Conservation (phyloP, 2,329 filamentous ascomycete genomes). For the Arthrobotrys megalospora region DNA sequence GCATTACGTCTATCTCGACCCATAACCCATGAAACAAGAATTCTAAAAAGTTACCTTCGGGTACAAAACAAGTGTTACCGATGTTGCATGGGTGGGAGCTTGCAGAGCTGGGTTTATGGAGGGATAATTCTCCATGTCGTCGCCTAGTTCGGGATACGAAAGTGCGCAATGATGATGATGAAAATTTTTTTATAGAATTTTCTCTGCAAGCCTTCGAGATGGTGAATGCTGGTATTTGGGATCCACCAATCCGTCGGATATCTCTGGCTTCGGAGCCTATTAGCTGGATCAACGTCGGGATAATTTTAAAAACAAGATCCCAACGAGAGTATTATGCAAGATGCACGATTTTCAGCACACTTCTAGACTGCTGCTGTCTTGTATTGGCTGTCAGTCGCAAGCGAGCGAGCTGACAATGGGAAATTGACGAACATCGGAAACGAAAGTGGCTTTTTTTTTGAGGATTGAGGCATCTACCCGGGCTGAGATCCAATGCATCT, state of each 20-base stretch:
- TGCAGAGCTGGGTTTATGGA: constrained; percentile 13
- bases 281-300: constrained; percentile 51
- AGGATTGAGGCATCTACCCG: not conserved
- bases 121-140: constrained; percentile 41
- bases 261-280: constrained; percentile 50
- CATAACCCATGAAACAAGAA: constrained; percentile 6
- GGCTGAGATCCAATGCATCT: not conserved
- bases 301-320: constrained; percentile 41
- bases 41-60: constrained; percentile 58
- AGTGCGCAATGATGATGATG: constrained; percentile 11
- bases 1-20: constrained; percentile 40
- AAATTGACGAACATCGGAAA: constrained; percentile 33
- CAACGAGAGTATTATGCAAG: constrained; percentile 25
- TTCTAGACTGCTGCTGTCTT: constrained; percentile 22
- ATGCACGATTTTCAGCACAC: constrained; percentile 45
- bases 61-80: constrained; percentile 46
- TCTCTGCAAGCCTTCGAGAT: constrained; percentile 9
- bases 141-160: constrained; percentile 51
- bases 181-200: not conserved
- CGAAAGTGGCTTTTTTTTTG: constrained; percentile 19
- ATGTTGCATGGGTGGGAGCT: constrained; percentile 20
- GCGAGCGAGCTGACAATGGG: constrained; percentile 34
- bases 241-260: not conserved
- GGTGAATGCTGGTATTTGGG: not conserved
- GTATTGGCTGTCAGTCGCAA: constrained; percentile 17